Base-by-base conservation (phyloP, 352 stramenopile genomes). In the Pythium periplocum region DNA sequence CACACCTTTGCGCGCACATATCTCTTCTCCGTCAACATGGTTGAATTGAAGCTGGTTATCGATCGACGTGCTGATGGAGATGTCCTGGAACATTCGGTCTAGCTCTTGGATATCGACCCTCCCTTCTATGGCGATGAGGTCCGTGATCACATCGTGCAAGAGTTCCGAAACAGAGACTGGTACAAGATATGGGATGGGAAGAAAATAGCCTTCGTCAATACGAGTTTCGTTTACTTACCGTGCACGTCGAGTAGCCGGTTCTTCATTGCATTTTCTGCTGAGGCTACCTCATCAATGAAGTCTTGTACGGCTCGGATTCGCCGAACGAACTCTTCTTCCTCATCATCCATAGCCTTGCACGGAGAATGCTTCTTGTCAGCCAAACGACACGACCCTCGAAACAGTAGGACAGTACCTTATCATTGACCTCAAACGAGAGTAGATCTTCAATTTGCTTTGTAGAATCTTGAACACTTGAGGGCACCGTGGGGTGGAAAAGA, bases 251-350 rank as follows among this genome's bases (percentile, higher is more conserved):
- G 38, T 12, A 42, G 7, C 7, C 38, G 38, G 12, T 8, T 42
- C 12, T 12, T 42, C 7, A 42, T 8, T 12, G 7, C 38, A 42
- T 42, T 8, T 42, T 42, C 7, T 42, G 7, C 7, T 8, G 38
- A 42, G 4, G 6, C 12, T 7, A 59, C 57, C 30, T 55, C 45
- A 9, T 59, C 57, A 3, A 59, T 36, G 35, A 64, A 64, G 11
- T 45, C 26, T 32, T 64, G 45, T 34, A 59, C 34, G 5, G 30
- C 37, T 6, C 51, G 57, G 8, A 59, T 8, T 36, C 51, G 45
- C 33, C 47, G n/a, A 2, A 55, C 7, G 26, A 64, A 64, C 1
- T 51, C 26, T 31, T 57, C 48, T 12, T 51, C 46, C 36, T 55
- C 53, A 2, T 30, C 42, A n/a, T 45, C 32, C 33, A 40, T 10